phyloP scores from a whole-genome alignment of 352 stramenopile genomes.

The Detonula confervacea region DNA sequence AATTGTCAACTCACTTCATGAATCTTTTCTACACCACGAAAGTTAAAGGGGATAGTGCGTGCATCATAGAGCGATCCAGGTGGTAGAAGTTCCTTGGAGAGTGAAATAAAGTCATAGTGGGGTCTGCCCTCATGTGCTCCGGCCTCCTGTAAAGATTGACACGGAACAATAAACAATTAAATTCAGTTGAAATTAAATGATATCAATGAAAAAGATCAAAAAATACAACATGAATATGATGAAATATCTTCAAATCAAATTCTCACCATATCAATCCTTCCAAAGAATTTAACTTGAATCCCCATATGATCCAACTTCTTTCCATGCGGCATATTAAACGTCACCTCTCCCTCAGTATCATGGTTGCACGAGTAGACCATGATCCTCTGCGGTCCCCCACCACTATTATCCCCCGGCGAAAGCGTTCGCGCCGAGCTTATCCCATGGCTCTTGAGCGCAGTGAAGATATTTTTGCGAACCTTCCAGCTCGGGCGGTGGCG shows the following conservation, averaged over 20 bases:
- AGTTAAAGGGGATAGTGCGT: slow-evolving; percentile 91
- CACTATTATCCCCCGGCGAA: slow-evolving; percentile 8
- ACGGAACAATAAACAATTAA: no score
- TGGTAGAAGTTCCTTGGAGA: slow-evolving; percentile 90
- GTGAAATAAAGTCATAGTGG: slow-evolving; percentile 92
- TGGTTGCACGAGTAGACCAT: slow-evolving; percentile 52
- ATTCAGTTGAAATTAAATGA: slow-evolving; percentile 2
- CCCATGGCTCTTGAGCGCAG: slow-evolving; percentile 64
- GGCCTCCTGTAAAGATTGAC: slow-evolving; percentile 56
- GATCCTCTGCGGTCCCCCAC: slow-evolving; percentile 26
- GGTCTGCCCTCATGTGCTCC: slow-evolving; percentile 72
- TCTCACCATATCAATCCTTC: slow-evolving; percentile 89
- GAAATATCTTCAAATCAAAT: slow-evolving; percentile 2
- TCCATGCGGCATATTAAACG: slow-evolving; percentile 83
- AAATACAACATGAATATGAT: slow-evolving; percentile 37
- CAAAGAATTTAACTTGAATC: slow-evolving; percentile 95
- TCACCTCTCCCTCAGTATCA: slow-evolving; percentile 72
- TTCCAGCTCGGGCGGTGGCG: slow-evolving; percentile 78
- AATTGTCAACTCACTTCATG: slow-evolving; percentile 89
- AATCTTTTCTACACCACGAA: slow-evolving; percentile 92
- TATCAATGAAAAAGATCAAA: slow-evolving; percentile 15
- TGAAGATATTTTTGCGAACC: slow-evolving; percentile 82
- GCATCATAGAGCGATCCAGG: slow-evolving; percentile 86
- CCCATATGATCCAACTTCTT: slow-evolving; percentile 96
- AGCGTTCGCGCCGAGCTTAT: slow-evolving; percentile 21